These are phyloP conservation scores for Moniliophthora roreri DNA, from an alignment of 1,284 basidiomycete species.

Conservation along the genomic window DNA sequence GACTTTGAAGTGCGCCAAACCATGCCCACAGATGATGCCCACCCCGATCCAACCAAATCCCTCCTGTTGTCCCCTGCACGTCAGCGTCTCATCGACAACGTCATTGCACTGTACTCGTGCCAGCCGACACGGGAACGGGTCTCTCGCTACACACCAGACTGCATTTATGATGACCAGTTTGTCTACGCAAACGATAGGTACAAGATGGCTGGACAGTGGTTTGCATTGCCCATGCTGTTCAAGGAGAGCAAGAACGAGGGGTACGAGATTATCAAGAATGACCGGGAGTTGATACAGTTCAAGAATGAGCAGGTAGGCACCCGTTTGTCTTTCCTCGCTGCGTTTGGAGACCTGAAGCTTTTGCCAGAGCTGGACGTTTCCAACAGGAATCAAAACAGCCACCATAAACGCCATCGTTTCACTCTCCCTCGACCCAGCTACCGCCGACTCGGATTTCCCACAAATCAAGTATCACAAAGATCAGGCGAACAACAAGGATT, in stretches of 20 bases:
- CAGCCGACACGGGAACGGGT: slow-evolving; percentile 28
- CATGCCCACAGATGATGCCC: slow-evolving; percentile 22
- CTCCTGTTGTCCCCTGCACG: slow-evolving; percentile 24
- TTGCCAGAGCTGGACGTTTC: slow-evolving; percentile 27
- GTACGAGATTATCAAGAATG: slow-evolving; percentile 28
- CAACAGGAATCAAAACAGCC: slow-evolving; percentile 25
- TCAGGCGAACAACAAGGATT: slow-evolving; percentile 32
- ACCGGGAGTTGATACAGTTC: slow-evolving; percentile 31
- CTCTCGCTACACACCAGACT: slow-evolving; percentile 29
- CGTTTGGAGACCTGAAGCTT: not conserved
- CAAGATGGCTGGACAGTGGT: slow-evolving; percentile 35
- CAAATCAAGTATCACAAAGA: slow-evolving; percentile 34
- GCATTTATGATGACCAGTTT: slow-evolving; percentile 32
- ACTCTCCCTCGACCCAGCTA: slow-evolving; percentile 28
- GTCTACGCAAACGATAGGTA: slow-evolving; percentile 32
- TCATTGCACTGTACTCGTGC: slow-evolving; percentile 29
- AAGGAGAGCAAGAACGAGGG: slow-evolving; percentile 27
- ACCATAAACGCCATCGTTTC: slow-evolving; percentile 31
- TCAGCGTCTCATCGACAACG: slow-evolving; percentile 22
- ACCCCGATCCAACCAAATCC: slow-evolving; percentile 28
- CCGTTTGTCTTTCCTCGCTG: not conserved
- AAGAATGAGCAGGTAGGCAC: slow-evolving; percentile 31
- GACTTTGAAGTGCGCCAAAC: slow-evolving; percentile 18
- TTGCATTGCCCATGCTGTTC: slow-evolving; percentile 32
- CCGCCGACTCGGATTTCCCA: slow-evolving; percentile 29